phyloP scores from a whole-genome alignment of 163 green algal genomes.

The Chlorella variabilis region DNA sequence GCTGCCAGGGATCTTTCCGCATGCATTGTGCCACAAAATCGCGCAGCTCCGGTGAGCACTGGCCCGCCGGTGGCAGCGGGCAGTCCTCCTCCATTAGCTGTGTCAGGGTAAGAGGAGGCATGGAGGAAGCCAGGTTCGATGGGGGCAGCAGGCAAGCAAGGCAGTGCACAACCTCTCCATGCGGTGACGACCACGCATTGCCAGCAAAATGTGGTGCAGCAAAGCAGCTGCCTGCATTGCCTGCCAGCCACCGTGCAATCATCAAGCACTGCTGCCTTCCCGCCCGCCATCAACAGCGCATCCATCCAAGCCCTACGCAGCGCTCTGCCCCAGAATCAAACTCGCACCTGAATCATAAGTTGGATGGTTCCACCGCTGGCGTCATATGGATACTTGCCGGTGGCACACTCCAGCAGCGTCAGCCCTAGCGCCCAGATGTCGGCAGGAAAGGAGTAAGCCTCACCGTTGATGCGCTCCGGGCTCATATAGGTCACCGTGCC shows the following conservation, averaged over 20 bases:
- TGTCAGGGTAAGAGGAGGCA: background rate
- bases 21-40: constrained; percentile 87
- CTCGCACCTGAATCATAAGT: constrained; percentile 94
- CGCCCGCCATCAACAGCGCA: too few species aligned
- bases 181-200: too few species aligned
- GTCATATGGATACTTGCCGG: constrained; percentile 92
- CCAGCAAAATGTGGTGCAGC: too few species aligned
- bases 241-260: too few species aligned
- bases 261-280: too few species aligned
- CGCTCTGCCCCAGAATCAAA: too few species aligned
- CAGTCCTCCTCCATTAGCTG: constrained; percentile 86
- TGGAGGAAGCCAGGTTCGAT: background rate
- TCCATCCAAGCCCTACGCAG: too few species aligned
- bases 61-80: constrained; percentile 52
- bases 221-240: too few species aligned
- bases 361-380: constrained; percentile 77
- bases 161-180: background rate
- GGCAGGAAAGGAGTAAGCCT: constrained; percentile 88
- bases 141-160: too few species aligned
- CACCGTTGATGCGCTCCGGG: constrained; percentile 91
- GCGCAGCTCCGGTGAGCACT: constrained; percentile 67
- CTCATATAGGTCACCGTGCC: constrained; percentile 98
- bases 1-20: constrained; percentile 75
- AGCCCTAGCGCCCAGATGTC: constrained; percentile 96
- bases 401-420: constrained; percentile 87